phyloP scores from a whole-genome alignment of 2,329 filamentous ascomycete genomes.

The Zymoseptoria brevis region DNA sequence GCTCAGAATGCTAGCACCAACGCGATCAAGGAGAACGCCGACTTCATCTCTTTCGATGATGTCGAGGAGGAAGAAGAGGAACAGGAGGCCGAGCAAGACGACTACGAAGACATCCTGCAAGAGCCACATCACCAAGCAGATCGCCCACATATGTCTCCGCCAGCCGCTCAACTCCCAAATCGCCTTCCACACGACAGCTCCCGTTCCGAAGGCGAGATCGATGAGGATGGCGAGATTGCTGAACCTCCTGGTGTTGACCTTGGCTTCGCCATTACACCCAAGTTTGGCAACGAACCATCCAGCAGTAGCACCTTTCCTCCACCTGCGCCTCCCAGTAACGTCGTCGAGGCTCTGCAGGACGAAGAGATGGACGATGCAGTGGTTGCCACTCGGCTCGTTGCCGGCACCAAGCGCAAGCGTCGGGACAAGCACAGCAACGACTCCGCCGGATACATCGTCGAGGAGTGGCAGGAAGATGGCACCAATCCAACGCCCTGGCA shows the following conservation, averaged over 20 bases:
- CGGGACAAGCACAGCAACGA: conserved; percentile 20
- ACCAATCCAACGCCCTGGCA: conserved; percentile 55
- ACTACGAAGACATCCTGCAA: background rate
- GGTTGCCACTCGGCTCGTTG: background rate
- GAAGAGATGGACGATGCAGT: background rate
- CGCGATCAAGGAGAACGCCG: conserved; percentile 46
- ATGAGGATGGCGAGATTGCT: conserved; percentile 35
- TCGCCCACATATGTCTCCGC: background rate
- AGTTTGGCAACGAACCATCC: conserved; percentile 1
- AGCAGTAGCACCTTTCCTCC: conserved; percentile 5
- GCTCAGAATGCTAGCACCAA: conserved; percentile 37
- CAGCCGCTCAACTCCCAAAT: background rate
- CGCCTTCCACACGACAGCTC: conserved; percentile 20
- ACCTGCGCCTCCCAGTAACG: background rate
- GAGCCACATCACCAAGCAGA: background rate
- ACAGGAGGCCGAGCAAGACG: conserved; percentile 26
- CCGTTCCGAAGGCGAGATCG: conserved; percentile 31
- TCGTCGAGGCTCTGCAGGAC: background rate
- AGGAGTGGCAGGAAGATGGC: conserved; percentile 37
- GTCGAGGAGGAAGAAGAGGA: conserved; percentile 24
- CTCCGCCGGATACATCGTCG: conserved; percentile 29
- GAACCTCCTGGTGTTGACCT: conserved; percentile 4
- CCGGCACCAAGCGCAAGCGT: conserved; percentile 60
- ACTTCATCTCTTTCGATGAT: conserved; percentile 75
- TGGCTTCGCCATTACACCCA: background rate